phyloP scores from a whole-genome alignment of 2,329 filamentous ascomycete genomes.

The Ambrosiella beaveri region DNA sequence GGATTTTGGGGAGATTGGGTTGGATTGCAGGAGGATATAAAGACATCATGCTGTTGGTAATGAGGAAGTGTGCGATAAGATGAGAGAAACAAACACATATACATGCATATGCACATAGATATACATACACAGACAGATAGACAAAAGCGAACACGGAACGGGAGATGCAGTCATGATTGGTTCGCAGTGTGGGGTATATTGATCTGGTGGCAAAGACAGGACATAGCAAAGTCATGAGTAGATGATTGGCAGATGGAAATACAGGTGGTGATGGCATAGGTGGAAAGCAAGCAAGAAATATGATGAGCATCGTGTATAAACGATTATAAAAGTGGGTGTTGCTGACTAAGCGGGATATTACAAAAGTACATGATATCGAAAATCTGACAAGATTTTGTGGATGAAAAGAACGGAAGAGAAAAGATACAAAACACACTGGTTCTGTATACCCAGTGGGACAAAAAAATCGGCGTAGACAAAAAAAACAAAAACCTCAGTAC shows the following conservation, averaged over 20 bases:
- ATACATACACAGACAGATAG: too few relatives aligned
- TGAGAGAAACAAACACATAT: too few relatives aligned
- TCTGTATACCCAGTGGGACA: conserved; percentile 2
- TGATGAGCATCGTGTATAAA: neutral
- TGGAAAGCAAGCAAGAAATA: neutral
- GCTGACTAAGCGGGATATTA: neutral
- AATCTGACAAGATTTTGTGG: too few relatives aligned
- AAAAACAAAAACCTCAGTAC: neutral
- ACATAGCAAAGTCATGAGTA: neutral
- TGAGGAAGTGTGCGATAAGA: too few relatives aligned
- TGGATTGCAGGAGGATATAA: too few relatives aligned
- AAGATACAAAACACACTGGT: conserved; percentile 2
- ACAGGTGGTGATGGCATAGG: neutral
- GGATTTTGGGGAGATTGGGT: too few relatives aligned
- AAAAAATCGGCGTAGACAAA: neutral
- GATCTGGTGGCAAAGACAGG: neutral
- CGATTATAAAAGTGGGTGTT: too few relatives aligned
- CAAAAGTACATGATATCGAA: neutral
- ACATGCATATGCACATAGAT: too few relatives aligned
- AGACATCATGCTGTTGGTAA: too few relatives aligned
- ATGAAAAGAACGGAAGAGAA: conserved; percentile 3
- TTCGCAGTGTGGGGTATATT: neutral
- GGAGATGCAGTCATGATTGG: neutral
- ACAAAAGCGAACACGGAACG: too few relatives aligned
- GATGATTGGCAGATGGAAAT: neutral